Base-by-base conservation (phyloP, 352 stramenopile genomes). In the Pythium grandisporangium region DNA sequence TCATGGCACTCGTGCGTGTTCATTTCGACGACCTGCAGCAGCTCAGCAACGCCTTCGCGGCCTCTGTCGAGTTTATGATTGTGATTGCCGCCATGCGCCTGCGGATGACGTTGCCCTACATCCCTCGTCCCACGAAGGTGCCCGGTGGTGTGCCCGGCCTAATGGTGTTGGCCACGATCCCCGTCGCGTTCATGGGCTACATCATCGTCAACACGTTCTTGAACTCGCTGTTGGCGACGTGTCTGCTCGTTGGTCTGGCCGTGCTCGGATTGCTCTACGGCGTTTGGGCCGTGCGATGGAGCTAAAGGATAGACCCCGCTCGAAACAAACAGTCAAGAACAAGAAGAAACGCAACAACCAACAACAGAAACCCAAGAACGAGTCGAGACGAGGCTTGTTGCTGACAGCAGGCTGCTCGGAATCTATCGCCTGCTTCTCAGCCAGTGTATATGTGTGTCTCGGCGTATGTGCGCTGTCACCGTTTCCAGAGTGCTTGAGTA, bases 51-150 rank as follows among this genome's bases (percentile, higher is more conserved):
- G 72, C 86, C 10, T 75, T 93, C 25, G 93, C 88, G 47, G 54
- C 70, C 21, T 45, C 81, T 34, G 52, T 72, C 8, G 54, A 94
- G 46, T 40, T 95, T n/a, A 59, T 96, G 37, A 81, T 95, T 40
- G 87, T 95, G 49, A 47, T 59, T 27, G 75, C 86, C 5, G 94
- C 89, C 58, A 55, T 96, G 40, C 75, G 90, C 30, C 66, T 96
- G 7, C 69, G 87, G 7, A 54, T 79, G 17, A 71, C 49, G 30
- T 47, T 65, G 30, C 58, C 59, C 14, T 61, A 70, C 49, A 59
- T 84, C 50, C 51, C 60, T 34, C 58, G 72, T 17, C 66, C 69
- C 13, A 80, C 44, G 34, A 57, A 58, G 23, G 37, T 66, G 5
- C 56, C 56, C 17, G 51, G 56, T 20, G 53, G 53, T 25, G 24